These are phyloP conservation scores for Linum trigynum DNA, from an alignment of 345 rosid species.

Conservation along the genomic window DNA sequence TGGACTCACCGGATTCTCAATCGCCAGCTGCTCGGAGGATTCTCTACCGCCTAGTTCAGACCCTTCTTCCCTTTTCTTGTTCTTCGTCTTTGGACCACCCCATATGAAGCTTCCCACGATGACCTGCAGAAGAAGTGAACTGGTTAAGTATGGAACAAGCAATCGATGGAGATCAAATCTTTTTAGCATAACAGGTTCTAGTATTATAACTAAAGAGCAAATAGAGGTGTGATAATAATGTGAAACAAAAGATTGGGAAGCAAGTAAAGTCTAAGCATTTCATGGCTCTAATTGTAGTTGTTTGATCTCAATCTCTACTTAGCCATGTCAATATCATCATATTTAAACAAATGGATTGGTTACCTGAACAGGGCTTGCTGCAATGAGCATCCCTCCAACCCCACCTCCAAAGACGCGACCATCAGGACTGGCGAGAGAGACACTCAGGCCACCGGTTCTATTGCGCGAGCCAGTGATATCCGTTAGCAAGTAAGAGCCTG, in stretches of 20 bases:
- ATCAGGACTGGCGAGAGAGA: slow-evolving; percentile 87
- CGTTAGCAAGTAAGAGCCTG: slow-evolving; percentile 58
- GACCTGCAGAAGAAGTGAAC: slow-evolving; percentile 32
- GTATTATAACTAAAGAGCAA: too few relatives aligned
- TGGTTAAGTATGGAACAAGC: too few relatives aligned
- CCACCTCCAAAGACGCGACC: slow-evolving; percentile 95
- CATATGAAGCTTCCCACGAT: slow-evolving; percentile 86
- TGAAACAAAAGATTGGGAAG: background rate
- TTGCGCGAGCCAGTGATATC: slow-evolving; percentile 38
- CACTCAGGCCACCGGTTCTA: slow-evolving; percentile 67
- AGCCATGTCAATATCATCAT: too few relatives aligned
- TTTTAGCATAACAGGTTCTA: background rate
- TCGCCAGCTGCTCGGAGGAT: background rate
- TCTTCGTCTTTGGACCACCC: slow-evolving; percentile 70
- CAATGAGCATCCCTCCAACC: slow-evolving; percentile 82
- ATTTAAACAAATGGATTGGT: background rate
- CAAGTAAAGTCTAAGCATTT: background rate
- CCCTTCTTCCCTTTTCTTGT: slow-evolving; percentile 46
- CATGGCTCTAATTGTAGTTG: background rate
- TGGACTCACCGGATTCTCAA: slow-evolving; percentile 35
- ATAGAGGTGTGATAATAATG: too few relatives aligned
- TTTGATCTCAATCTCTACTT: background rate
- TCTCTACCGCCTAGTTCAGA: slow-evolving; percentile 26
- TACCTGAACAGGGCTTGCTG: slow-evolving; percentile 90
- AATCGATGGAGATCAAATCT: too few relatives aligned